A percentile compares a stretch with the other conserved stretches of the same genome.
These are phyloP conservation scores for Fusarium lyarnte DNA, from an alignment of 2,329 filamentous ascomycete genomes.

Conservation along the genomic window DNA sequence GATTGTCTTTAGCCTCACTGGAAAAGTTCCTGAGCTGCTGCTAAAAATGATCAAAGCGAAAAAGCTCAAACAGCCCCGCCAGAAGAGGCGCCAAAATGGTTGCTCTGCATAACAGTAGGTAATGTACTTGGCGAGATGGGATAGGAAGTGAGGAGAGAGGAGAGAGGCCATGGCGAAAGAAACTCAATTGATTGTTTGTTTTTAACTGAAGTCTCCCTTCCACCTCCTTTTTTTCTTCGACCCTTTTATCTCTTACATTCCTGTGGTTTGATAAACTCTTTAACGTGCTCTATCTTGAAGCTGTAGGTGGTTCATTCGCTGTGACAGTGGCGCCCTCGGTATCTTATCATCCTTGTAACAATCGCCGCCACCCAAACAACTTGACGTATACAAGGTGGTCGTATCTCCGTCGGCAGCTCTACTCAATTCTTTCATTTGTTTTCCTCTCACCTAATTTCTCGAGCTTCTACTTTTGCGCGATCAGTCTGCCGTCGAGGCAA, in stretches of 20 bases:
- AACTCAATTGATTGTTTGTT: conserved; percentile 24
- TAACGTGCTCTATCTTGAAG: conserved; percentile 27
- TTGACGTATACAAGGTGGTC: conserved; percentile 23
- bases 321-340: conserved; percentile 28
- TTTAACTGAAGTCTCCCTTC: conserved; percentile 6
- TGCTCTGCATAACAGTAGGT: conserved; percentile 5
- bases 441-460: background rate
- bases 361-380: conserved; percentile 28
- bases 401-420: conserved; percentile 7
- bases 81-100: conserved; percentile 8
- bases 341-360: conserved; percentile 34
- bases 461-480: background rate
- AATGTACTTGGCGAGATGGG: conserved; percentile 28
- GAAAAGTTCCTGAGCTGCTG: conserved; percentile 13
- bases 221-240: conserved; percentile 10
- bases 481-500: conserved; percentile 29
- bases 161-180: conserved; percentile 22
- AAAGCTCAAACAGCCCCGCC: conserved; percentile 23
- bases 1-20: conserved; percentile 18
- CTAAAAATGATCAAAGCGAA: conserved; percentile 10
- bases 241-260: conserved; percentile 33
- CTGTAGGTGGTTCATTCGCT: conserved; percentile 26
- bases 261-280: conserved; percentile 24
- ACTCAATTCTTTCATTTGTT: conserved; percentile 1
- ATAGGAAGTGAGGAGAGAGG: background rate